Percentiles rank a stretch among this genome's conserved stretches.
phyloP scores from a whole-genome alignment of 441 rosid species.

The Euphorbia celastroides region DNA sequence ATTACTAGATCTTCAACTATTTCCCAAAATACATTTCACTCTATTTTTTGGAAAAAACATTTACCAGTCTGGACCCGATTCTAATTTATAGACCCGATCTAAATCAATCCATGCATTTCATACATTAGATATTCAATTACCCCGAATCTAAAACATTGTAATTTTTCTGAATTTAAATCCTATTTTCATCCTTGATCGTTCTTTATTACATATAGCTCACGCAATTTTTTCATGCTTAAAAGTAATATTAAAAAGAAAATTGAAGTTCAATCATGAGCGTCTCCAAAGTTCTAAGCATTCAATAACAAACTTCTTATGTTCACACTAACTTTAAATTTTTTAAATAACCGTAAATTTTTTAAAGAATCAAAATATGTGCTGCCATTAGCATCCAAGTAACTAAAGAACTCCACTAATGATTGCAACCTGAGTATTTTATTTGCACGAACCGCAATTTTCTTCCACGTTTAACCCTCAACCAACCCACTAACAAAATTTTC shows the following conservation, averaged over 20 bases:
- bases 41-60: no score
- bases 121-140: no score
- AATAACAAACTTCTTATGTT: background rate
- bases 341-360: no score
- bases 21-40: no score
- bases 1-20: no score
- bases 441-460: constrained; percentile 13
- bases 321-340: background rate
- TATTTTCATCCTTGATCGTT: background rate
- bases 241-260: no score
- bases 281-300: background rate
- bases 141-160: no score
- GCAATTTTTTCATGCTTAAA: background rate
- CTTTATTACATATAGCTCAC: background rate
- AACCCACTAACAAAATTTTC: constrained; percentile 32
- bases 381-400: background rate
- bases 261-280: background rate
- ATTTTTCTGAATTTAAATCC: no score
- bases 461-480: constrained; percentile 31
- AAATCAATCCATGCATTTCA: no score
- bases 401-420: constrained; percentile 21
- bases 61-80: no score
- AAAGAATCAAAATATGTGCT: no score
- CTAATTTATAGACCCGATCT: no score
- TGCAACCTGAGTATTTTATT: constrained; percentile 7